phyloP scores from a whole-genome alignment of 352 stramenopile genomes.

The Pythium dissotocum region DNA sequence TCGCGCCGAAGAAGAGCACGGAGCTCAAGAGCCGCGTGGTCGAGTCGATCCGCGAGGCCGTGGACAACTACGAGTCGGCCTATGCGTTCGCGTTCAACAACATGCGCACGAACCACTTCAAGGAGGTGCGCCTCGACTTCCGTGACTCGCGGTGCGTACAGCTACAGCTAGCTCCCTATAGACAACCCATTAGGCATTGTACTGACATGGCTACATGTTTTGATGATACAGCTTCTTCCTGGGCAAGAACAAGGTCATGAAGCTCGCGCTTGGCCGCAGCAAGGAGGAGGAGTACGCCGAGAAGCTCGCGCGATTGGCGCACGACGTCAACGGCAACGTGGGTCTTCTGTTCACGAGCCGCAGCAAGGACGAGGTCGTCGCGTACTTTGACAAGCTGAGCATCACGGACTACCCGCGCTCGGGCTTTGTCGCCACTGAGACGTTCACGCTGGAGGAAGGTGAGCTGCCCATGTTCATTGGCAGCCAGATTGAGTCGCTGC shows the following conservation, averaged over 20 bases:
- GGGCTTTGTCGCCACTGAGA: slow-evolving; percentile 90
- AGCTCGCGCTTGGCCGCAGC: slow-evolving; percentile 93
- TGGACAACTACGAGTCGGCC: slow-evolving; percentile 92
- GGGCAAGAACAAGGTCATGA: slow-evolving; percentile 99
- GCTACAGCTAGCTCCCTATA: neutral
- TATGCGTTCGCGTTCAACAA: slow-evolving; percentile 98
- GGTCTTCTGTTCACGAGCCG: slow-evolving; percentile 96
- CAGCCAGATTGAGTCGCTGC: slow-evolving; percentile 96
- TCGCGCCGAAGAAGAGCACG: slow-evolving; percentile 94
- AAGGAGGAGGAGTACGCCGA: slow-evolving; percentile 97
- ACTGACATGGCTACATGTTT: slow-evolving; percentile 4
- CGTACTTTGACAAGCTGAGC: slow-evolving; percentile 92
- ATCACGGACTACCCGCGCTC: slow-evolving; percentile 94
- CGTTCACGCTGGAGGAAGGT: slow-evolving; percentile 87
- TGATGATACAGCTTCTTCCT: slow-evolving; percentile 93
- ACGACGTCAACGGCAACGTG: slow-evolving; percentile 92
- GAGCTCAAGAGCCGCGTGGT: slow-evolving; percentile 96
- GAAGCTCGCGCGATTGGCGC: slow-evolving; percentile 91
- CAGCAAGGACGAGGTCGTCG: slow-evolving; percentile 80
- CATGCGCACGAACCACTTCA: slow-evolving; percentile 99
- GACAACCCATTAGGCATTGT: neutral
- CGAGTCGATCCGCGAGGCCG: slow-evolving; percentile 90
- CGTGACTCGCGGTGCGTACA: slow-evolving; percentile 82
- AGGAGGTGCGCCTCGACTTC: slow-evolving; percentile 97
- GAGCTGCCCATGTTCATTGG: slow-evolving; percentile 93